phyloP scores from a whole-genome alignment of 306 rosid genomes.

The Geum urbanum region DNA sequence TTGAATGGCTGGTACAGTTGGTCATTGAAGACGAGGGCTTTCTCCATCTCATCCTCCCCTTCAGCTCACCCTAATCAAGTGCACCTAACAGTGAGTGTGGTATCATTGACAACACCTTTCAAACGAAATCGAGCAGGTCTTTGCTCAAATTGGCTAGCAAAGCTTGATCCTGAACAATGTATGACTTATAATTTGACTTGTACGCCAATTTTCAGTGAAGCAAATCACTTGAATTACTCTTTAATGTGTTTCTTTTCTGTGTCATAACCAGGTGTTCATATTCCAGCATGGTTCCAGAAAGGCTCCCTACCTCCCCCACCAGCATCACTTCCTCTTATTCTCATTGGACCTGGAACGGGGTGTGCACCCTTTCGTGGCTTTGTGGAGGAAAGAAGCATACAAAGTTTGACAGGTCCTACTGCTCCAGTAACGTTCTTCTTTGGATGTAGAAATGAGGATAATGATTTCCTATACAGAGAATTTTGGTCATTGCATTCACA shows the following conservation, averaged over 20 bases:
- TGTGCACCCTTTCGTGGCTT: conserved; percentile 90
- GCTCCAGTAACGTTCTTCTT: conserved; percentile 80
- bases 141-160: conserved; percentile 85
- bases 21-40: conserved; percentile 76
- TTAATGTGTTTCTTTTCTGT: conserved; percentile 17
- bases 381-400: conserved; percentile 75
- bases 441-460: conserved; percentile 70
- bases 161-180: conserved; percentile 62
- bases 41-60: conserved; percentile 80
- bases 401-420: conserved; percentile 41
- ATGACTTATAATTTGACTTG: conserved; percentile 17
- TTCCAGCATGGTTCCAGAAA: conserved; percentile 78
- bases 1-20: conserved; percentile 91
- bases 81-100: conserved; percentile 78
- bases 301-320: conserved; percentile 77
- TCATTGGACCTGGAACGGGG: conserved; percentile 92
- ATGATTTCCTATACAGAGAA: conserved; percentile 70
- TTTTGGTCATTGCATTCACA: conserved; percentile 67
- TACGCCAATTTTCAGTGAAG: background rate
- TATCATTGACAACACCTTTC: conserved; percentile 76
- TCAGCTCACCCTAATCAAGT: conserved; percentile 69
- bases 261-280: conserved; percentile 38
- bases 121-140: conserved; percentile 71
- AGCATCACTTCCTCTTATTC: conserved; percentile 77
- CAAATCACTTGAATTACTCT: background rate